Conservation (phyloP, 495 filamentous ascomycete species). For the Elasticomyces elasticus region DNA sequence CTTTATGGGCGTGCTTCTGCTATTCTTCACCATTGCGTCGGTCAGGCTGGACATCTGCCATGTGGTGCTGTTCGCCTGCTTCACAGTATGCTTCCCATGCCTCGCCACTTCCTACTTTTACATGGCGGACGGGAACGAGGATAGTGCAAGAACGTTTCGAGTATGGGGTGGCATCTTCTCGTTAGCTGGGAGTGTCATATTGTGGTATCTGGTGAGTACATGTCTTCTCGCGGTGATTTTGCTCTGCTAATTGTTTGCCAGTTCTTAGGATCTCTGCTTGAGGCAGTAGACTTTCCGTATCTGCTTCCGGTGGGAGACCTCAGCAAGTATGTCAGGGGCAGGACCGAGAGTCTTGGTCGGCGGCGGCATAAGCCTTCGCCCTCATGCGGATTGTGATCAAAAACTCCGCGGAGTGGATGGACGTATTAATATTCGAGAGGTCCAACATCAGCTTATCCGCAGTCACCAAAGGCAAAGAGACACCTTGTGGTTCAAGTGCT, state of each 20-base stretch:
- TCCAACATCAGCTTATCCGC: too few relatives aligned
- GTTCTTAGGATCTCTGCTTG: slow-evolving; percentile 4
- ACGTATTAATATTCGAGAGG: too few relatives aligned
- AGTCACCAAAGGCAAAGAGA: too few relatives aligned
- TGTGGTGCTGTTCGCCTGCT: slow-evolving; percentile 7
- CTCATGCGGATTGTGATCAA: not conserved
- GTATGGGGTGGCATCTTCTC: not conserved
- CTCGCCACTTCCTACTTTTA: slow-evolving; percentile 1
- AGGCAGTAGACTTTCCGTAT: slow-evolving; percentile 2
- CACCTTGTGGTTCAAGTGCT: too few relatives aligned
- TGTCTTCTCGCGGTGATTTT: not conserved
- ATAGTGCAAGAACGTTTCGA: not conserved
- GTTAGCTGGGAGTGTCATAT: not conserved
- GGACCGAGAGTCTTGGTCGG: not conserved
- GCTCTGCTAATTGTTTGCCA: not conserved
- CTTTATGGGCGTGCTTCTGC: slow-evolving; percentile 7
- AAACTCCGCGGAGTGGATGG: too few relatives aligned
- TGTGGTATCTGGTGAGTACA: slow-evolving; percentile 3
- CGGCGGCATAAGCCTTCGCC: not conserved
- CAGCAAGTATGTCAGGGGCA: slow-evolving; percentile 1
- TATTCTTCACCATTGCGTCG: slow-evolving; percentile 6
- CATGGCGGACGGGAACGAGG: slow-evolving; percentile 2
- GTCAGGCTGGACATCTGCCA: slow-evolving; percentile 8
- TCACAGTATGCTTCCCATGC: slow-evolving; percentile 5
- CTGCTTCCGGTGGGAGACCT: not conserved